Base-by-base conservation (phyloP, 805 yeast genomes). In the Pichia pseudocactophila region DNA sequence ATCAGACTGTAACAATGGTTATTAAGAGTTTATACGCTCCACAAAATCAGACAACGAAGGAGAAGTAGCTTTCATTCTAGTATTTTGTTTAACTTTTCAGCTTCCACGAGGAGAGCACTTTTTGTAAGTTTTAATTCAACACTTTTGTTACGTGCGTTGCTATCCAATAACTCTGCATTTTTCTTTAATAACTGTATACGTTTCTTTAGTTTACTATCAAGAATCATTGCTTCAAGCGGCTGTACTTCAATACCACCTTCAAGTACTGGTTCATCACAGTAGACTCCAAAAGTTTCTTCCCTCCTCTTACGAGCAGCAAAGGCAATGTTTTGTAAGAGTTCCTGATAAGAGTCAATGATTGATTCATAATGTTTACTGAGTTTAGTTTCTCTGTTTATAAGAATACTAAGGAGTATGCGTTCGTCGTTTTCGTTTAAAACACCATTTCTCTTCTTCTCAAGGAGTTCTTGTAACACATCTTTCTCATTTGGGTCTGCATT, bases 1-100 rank as follows among this genome's bases (percentile, higher is more conserved):
- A 59, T 34, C 49, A 47, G 26, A 54, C 53, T 7, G 57, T 59
- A 2, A 46, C 56, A 1, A 50, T 41, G 8, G 51, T 53, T n/a
- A 38, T 57, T 18, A 53, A 47, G 20, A 49, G 49, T 11, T 45
- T 46, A 28, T 51, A 46, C 34, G 46, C 46, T 38, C 51, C 54
- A 20, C 45, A 7, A 28, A 28, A 11, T 7, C 31, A 5, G 31
- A 28, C 12, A 12, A 11, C 28, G 15, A 6, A 11, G 4, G 15
- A 28, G 12, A 28, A 12, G 13, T n/a, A 28, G 31, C 13, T 41
- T 61, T 42, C 16, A 59, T 30, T 18, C 62, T 38, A 13, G 51
- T 49, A 7, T 55, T 40, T 39, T 59, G 59, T 42, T 56, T 7
- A 42, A 27, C 16, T 38, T 16, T 18, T 30, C 38, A 12, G 61